phyloP scores from a whole-genome alignment of 768 basidiomycete genomes.

The Trametes villosa region DNA sequence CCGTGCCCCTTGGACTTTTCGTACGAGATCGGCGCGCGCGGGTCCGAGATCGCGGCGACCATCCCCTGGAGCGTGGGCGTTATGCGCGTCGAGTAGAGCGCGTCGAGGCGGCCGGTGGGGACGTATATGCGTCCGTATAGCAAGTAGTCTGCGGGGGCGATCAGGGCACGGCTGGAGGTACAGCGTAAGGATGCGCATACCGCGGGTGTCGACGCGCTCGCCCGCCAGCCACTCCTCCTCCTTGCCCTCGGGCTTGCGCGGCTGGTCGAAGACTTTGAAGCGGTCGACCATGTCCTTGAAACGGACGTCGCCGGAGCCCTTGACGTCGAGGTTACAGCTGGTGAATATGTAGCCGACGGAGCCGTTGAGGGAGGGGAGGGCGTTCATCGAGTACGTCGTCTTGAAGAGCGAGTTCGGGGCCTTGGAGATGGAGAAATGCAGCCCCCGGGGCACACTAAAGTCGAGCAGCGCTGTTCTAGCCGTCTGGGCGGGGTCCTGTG shows the following conservation, averaged over 20 bases:
- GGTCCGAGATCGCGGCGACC: conserved; percentile 86
- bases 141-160: conserved; percentile 72
- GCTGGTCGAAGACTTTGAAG: conserved; percentile 83
- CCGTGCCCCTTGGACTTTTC: conserved; percentile 46
- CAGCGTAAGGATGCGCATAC: conserved; percentile 45
- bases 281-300: conserved; percentile 92
- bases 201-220: conserved; percentile 72
- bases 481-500: conserved; percentile 10
- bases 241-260: conserved; percentile 75
- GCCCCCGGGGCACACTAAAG: conserved; percentile 82
- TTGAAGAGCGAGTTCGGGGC: conserved; percentile 88
- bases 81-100: conserved; percentile 83
- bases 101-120: conserved; percentile 87
- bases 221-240: conserved; percentile 86
- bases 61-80: conserved; percentile 79
- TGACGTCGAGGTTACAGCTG: conserved; percentile 78
- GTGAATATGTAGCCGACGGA: conserved; percentile 94
- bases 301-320: conserved; percentile 67
- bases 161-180: conserved; percentile 29
- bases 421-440: conserved; percentile 82
- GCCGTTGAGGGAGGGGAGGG: conserved; percentile 90
- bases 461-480: conserved; percentile 77
- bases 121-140: conserved; percentile 92
- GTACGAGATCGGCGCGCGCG: conserved; percentile 54
- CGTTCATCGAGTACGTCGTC: conserved; percentile 91